Conservation (phyloP, 2,329 filamentous ascomycete genomes). For the Aspergillus sp. region DNA sequence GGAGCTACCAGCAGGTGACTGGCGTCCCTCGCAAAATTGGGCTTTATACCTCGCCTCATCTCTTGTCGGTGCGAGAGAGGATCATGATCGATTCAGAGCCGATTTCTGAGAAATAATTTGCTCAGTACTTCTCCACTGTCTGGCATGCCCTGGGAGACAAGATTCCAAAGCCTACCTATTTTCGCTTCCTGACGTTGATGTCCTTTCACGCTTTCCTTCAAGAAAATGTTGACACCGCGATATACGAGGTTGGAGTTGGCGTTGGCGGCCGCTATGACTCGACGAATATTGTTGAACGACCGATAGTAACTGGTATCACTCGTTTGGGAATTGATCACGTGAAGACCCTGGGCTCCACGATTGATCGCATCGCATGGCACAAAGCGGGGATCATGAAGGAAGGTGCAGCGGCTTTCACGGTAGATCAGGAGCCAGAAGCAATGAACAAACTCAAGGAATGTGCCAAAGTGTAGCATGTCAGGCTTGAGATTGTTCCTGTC, state of each 20-base stretch:
- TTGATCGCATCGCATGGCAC: constrained; percentile 73
- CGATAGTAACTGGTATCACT: constrained; percentile 64
- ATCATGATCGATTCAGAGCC: background rate
- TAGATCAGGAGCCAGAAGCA: constrained; percentile 56
- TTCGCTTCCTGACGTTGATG: constrained; percentile 65
- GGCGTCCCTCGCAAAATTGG: background rate
- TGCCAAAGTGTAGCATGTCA: too few species aligned
- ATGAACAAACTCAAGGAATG: too few species aligned
- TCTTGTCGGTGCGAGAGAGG: background rate
- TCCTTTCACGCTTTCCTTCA: constrained; percentile 67
- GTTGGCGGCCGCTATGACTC: constrained; percentile 70
- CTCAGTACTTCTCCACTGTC: background rate
- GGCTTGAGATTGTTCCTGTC: too few species aligned
- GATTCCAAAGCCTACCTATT: constrained; percentile 45
- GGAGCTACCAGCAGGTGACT: background rate
- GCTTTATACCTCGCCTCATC: background rate
- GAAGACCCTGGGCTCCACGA: constrained; percentile 63
- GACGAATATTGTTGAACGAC: constrained; percentile 66
- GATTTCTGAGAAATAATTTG: background rate
- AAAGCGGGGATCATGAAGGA: constrained; percentile 73
- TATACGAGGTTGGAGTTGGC: constrained; percentile 73
- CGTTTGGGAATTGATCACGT: constrained; percentile 72
- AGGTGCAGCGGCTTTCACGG: constrained; percentile 62
- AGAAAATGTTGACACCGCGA: constrained; percentile 65
- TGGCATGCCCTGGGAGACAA: constrained; percentile 38